Evolutionary conservation across 192 early-diverging fungal genomes (phyloP).

Genomic region (Coemansia sp.): DNA sequence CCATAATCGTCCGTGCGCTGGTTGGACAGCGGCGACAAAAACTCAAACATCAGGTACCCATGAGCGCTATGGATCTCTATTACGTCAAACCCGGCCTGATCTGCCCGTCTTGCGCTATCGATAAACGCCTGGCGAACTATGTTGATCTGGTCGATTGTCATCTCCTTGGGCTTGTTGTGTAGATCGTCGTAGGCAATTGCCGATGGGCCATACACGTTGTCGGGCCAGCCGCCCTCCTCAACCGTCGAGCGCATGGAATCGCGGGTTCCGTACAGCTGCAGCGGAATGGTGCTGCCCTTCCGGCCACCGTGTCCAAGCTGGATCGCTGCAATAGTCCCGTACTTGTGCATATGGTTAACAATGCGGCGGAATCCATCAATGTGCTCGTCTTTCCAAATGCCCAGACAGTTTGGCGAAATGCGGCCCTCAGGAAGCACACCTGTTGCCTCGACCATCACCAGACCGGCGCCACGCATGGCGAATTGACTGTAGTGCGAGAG

Average conservation of each 20-base stretch:
- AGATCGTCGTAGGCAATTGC: constrained; percentile 50
- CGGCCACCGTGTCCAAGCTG: constrained; percentile 85
- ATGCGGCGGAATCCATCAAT: constrained; percentile 51
- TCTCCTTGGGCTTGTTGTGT: constrained; percentile 40
- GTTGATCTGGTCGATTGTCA: constrained; percentile 70
- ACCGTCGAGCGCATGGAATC: constrained; percentile 18
- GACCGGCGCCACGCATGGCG: constrained; percentile 77
- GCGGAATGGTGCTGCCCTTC: constrained; percentile 60
- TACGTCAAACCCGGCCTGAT: constrained; percentile 81
- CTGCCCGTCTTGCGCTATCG: constrained; percentile 66
- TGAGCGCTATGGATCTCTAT: constrained; percentile 90
- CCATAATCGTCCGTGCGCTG: constrained; percentile 89
- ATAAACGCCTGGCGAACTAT: constrained; percentile 64
- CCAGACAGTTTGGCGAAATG: constrained; percentile 75
- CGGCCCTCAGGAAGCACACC: constrained; percentile 75
- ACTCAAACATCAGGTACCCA: constrained; percentile 83
- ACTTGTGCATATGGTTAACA: constrained; percentile 62
- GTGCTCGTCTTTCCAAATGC: constrained; percentile 84
- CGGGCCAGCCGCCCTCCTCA: constrained; percentile 68
- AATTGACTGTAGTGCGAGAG: constrained; percentile 63
- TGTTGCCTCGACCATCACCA: constrained; percentile 79
- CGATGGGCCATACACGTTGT: constrained; percentile 68
- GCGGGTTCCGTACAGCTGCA: constrained; percentile 10
- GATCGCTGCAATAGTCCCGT: constrained; percentile 63
- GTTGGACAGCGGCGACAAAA: constrained; percentile 80